These are phyloP conservation scores for Magnusiomyces sp. DNA, from an alignment of 1,139 yeast genomes.

Conservation along the genomic window DNA sequence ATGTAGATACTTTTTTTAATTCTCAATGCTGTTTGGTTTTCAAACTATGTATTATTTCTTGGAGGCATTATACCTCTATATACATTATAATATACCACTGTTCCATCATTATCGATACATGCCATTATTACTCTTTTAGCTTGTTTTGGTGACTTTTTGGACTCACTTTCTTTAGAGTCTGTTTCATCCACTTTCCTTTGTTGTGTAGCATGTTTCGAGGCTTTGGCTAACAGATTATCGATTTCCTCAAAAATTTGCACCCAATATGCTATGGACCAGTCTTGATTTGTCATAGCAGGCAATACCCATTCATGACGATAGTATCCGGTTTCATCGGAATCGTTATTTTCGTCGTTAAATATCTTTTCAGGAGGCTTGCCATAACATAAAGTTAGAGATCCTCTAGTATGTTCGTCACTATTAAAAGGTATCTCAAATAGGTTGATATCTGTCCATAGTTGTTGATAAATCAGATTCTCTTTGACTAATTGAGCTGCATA, in stretches of 20 bases:
- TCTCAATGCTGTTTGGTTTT: neutral
- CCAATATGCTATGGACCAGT: constrained; percentile 32
- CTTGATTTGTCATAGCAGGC: constrained; percentile 10
- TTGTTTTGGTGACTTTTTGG: neutral
- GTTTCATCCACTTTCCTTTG: constrained; percentile 14
- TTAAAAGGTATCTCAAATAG: constrained; percentile 16
- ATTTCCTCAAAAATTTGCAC: constrained; percentile 25
- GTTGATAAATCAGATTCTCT: constrained; percentile 45
- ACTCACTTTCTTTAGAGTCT: neutral
- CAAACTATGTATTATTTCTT: constrained; percentile 33
- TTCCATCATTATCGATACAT: constrained; percentile 53
- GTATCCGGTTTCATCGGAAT: constrained; percentile 24
- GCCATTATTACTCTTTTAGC: constrained; percentile 42
- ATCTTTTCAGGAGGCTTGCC: constrained; percentile 9
- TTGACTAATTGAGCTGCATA: constrained; percentile 12
- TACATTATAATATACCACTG: constrained; percentile 58
- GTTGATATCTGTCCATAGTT: constrained; percentile 42
- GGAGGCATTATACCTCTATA: constrained; percentile 58
- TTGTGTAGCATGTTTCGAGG: constrained; percentile 16
- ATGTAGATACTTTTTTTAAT: neutral
- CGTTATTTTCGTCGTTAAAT: constrained; percentile 26
- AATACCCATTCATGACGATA: constrained; percentile 11
- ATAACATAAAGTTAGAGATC: neutral
- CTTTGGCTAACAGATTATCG: constrained; percentile 11
- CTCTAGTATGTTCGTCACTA: neutral